Percentiles rank a stretch among this genome's conserved stretches.
Evolutionary conservation across 176 grass and related monocot species (phyloP).

Genomic region (Eleusine coracana): DNA sequence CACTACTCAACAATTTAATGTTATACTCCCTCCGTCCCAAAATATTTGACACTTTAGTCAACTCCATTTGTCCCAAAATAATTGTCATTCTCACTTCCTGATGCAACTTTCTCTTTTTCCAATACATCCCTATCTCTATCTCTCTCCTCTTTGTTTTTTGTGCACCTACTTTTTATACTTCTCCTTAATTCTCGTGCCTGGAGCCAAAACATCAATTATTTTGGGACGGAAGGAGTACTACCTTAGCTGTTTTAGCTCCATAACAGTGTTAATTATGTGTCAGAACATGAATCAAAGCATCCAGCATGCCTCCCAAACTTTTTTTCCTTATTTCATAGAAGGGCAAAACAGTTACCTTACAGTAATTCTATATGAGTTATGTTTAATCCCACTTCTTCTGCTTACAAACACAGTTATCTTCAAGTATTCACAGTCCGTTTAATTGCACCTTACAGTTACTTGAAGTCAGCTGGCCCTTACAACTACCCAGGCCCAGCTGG

Average conservation of each 20-base stretch:
- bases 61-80: too few species aligned
- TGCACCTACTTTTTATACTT: too few species aligned
- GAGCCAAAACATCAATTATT: too few species aligned
- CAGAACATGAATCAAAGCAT: not conserved
- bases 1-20: too few species aligned
- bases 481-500: not conserved
- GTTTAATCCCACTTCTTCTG: not conserved
- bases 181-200: too few species aligned
- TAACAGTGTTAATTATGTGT: not conserved
- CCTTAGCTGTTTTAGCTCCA: not conserved
- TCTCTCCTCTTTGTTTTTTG: too few species aligned
- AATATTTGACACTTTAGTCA: too few species aligned
- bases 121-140: too few species aligned
- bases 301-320: not conserved
- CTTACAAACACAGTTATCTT: not conserved
- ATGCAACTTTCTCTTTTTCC: too few species aligned
- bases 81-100: too few species aligned
- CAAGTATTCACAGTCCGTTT: not conserved
- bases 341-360: not conserved
- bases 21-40: not conserved
- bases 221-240: not conserved
- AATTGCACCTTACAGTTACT: not conserved
- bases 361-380: not conserved
- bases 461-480: not conserved
- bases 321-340: not conserved